Percentiles rank a stretch among this genome's conserved stretches.
Evolutionary conservation across 371 early-diverging fungal species (phyloP).

Genomic region (Synchytrium microbalum): DNA sequence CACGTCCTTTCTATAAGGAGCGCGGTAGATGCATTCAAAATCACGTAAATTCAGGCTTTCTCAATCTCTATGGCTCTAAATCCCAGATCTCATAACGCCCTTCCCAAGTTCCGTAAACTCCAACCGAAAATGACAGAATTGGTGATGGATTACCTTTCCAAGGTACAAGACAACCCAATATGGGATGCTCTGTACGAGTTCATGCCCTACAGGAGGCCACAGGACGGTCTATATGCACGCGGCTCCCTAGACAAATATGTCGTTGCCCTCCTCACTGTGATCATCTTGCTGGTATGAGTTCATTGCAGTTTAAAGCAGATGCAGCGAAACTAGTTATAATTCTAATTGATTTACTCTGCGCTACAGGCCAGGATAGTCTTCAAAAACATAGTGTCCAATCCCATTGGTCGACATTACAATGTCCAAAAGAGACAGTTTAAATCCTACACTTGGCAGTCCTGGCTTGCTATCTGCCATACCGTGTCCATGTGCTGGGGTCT

Average conservation of each 20-base stretch:
- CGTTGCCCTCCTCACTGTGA: not conserved
- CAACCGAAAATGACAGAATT: too few relatives aligned
- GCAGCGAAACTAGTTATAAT: too few relatives aligned
- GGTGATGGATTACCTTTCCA: too few relatives aligned
- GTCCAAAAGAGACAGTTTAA: not conserved
- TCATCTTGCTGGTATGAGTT: not conserved
- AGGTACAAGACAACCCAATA: not conserved
- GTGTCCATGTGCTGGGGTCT: constrained; percentile 1
- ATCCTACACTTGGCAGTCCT: not conserved
- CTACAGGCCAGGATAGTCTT: not conserved
- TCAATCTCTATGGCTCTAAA: too few relatives aligned
- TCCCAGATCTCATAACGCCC: too few relatives aligned
- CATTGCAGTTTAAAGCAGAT: too few relatives aligned
- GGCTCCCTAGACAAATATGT: not conserved
- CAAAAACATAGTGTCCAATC: not conserved
- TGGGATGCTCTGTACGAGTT: not conserved
- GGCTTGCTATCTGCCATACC: not conserved
- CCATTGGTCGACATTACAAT: not conserved
- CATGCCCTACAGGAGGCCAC: not conserved
- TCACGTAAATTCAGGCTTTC: too few relatives aligned
- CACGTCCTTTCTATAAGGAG: too few relatives aligned
- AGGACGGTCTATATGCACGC: not conserved
- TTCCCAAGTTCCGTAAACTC: too few relatives aligned
- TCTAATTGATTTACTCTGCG: not conserved
- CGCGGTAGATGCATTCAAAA: too few relatives aligned